These are phyloP conservation scores for Poterioochromonas sp. DNA, from an alignment of 352 stramenopile genomes.

Conservation along the genomic window DNA sequence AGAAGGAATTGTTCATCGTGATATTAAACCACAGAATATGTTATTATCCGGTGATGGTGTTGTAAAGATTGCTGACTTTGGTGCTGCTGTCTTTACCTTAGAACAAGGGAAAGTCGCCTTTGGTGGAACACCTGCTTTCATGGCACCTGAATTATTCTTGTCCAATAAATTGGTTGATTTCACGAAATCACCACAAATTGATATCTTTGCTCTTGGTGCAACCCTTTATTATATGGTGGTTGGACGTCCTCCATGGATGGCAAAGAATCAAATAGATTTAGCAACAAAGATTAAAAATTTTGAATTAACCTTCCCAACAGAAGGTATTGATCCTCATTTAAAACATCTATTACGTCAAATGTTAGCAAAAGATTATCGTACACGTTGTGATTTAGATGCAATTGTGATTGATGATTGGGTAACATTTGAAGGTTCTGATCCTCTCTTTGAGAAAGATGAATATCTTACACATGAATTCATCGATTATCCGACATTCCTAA, in stretches of 20 bases:
- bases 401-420: slow-evolving; percentile 22
- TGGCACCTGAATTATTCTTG: slow-evolving; percentile 27
- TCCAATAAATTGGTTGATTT: background rate
- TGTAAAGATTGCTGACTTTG: slow-evolving; percentile 31
- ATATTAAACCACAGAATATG: slow-evolving; percentile 29
- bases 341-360: slow-evolving; percentile 23
- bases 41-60: background rate
- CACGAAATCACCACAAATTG: slow-evolving; percentile 20
- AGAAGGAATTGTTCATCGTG: slow-evolving; percentile 17
- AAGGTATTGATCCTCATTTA: slow-evolving; percentile 8
- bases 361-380: slow-evolving; percentile 1
- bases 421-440: slow-evolving; percentile 10
- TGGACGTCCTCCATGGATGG: slow-evolving; percentile 39
- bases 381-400: background rate
- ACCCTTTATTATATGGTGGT: slow-evolving; percentile 45
- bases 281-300: slow-evolving; percentile 4
- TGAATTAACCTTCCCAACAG: background rate
- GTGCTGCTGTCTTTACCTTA: slow-evolving; percentile 10
- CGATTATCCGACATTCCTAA: background rate
- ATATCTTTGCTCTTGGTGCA: slow-evolving; percentile 38
- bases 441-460: background rate
- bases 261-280: slow-evolving; percentile 26
- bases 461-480: background rate
- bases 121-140: slow-evolving; percentile 28
- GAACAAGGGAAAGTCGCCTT: background rate